Percentiles rank a stretch among this genome's conserved stretches.
Conservation (phyloP, 2,329 filamentous ascomycete genomes). For the Lizonia empirigonia region DNA sequence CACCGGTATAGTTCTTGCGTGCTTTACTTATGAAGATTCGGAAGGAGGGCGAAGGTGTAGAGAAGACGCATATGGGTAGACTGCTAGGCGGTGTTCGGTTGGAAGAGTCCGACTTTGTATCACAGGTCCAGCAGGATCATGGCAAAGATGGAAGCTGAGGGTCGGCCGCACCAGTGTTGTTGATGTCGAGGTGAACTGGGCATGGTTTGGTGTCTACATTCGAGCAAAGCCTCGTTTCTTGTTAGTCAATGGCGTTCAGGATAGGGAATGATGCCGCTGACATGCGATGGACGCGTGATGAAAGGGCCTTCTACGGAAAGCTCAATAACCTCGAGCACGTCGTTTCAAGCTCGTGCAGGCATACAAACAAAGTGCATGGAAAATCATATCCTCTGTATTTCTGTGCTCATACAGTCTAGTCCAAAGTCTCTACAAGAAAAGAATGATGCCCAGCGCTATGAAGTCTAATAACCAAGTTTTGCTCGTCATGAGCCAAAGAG, state of each 20-base stretch:
- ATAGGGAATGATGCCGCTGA: neutral
- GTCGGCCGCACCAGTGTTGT: neutral
- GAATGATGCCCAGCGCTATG: slow-evolving; percentile 20
- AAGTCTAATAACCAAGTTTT: slow-evolving; percentile 6
- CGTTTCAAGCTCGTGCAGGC: neutral
- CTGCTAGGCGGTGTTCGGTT: slow-evolving; percentile 47
- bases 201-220: neutral
- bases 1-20: slow-evolving; percentile 52
- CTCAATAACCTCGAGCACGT: no score
- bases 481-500: neutral
- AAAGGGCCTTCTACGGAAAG: no score
- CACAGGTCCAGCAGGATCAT: neutral
- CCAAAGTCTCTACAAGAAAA: slow-evolving; percentile 26
- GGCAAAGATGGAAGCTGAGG: no score
- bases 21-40: slow-evolving; percentile 41
- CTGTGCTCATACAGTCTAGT: slow-evolving; percentile 1
- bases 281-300: neutral
- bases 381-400: neutral
- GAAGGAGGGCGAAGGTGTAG: slow-evolving; percentile 46
- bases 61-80: slow-evolving; percentile 54
- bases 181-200: neutral
- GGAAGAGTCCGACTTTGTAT: slow-evolving; percentile 39
- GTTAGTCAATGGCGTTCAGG: neutral
- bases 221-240: neutral
- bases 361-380: neutral